Evolutionary conservation across 495 filamentous ascomycete genomes (phyloP), one percentile per base, ranked within the genome.

Genomic region (Hypoxylon fuscum): DNA sequence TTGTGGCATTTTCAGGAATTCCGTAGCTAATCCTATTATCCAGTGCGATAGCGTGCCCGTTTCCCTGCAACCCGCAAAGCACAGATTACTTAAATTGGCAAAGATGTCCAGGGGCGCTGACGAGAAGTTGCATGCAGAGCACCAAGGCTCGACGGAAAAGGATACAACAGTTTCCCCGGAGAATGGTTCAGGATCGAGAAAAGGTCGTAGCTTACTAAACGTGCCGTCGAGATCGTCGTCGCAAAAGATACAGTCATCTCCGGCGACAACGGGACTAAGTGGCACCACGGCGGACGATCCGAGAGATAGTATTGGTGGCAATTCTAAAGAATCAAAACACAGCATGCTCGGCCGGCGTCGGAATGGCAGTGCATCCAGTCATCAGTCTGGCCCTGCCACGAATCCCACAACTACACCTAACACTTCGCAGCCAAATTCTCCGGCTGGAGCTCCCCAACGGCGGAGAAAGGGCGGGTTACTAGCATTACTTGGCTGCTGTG

Each of bases 401-500:
- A 76, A 77, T 68, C 77, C 80, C 47, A 76, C 77, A 31, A 77
- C 73, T 44, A 77, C 78, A 40, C 74, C 76, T 17, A 76, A 70
- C 47, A 73, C 74, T 31, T 78, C 79, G n/a, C 74, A 78, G 51
- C 77, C 75, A 23, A 75, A 73, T 57, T 78, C 80, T 21, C 76
- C 81, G 52, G 75, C 72, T 60, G 78, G 62, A 42, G 71, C 70
- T 59, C 69, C 69, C 11, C 80, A 76, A 44, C 85, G 83, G 68
- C 73, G 80, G 50, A 89, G 87, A 71, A 90, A 89, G 77, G 81
- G 85, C 46, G 74, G 79, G 8, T 76, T 97, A 32, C 76, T 96
- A 17, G 81, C 90, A 21, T 86, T 95, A 53, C 78, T 97, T 44
- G 88, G 83, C 47, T 97, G 93, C 78, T 97, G 92, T 72, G 86